These are phyloP conservation scores for Axilococcus clingmanii DNA, from an alignment of 139 green algal genomes.

Conservation along the genomic window DNA sequence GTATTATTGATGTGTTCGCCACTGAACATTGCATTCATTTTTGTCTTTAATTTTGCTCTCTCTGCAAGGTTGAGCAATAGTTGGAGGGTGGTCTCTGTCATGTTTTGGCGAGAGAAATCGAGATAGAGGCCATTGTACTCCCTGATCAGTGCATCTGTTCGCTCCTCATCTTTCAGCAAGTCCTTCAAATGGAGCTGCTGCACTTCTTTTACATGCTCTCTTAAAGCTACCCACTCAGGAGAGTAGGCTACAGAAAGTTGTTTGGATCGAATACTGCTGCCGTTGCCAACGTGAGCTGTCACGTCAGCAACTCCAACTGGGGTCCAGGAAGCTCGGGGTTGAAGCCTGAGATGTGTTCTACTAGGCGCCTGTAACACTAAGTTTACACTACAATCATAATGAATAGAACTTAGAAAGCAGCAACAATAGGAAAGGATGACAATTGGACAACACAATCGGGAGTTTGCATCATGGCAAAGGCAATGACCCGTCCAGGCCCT, in stretches of 20 bases:
- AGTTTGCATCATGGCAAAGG: too few relatives aligned
- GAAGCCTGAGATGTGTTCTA: too few relatives aligned
- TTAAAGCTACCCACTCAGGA: slow-evolving; percentile 64
- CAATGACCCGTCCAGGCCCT: too few relatives aligned
- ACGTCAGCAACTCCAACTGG: slow-evolving; percentile 4
- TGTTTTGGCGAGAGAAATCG: slow-evolving; percentile 84
- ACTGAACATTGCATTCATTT: slow-evolving; percentile 96
- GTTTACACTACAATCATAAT: too few relatives aligned
- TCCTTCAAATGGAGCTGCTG: slow-evolving; percentile 81
- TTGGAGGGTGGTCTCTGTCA: slow-evolving; percentile 51
- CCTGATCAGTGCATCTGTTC: slow-evolving; percentile 65
- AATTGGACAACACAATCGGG: too few relatives aligned
- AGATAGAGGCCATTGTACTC: slow-evolving; percentile 82
- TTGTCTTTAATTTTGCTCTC: slow-evolving; percentile 66
- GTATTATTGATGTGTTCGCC: slow-evolving; percentile 94
- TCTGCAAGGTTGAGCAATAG: slow-evolving; percentile 66
- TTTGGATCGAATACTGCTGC: not conserved
- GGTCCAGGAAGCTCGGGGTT: slow-evolving; percentile 3
- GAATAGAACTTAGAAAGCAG: too few relatives aligned
- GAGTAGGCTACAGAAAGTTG: slow-evolving; percentile 46
- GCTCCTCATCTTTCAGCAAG: slow-evolving; percentile 66
- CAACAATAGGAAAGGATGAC: too few relatives aligned
- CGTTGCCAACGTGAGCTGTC: slow-evolving; percentile 1
- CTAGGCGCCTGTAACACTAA: too few relatives aligned
- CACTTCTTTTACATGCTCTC: slow-evolving; percentile 73